phyloP scores from a whole-genome alignment of 306 rosid genomes.

The Cajanus cajan region DNA sequence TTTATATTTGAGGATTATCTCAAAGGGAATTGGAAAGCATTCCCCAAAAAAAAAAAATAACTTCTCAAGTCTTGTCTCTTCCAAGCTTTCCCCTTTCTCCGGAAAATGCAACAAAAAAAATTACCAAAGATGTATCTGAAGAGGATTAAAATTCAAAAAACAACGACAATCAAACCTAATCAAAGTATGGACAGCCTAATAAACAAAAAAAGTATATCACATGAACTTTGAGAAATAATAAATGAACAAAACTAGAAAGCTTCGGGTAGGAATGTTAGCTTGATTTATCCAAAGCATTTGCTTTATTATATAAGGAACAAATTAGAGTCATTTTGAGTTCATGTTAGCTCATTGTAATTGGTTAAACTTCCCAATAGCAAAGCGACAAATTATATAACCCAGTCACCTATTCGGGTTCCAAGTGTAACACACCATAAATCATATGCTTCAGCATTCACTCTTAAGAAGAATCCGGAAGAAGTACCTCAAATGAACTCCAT shows the following conservation, averaged over 20 bases:
- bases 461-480: slow-evolving; percentile 36
- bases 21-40: neutral
- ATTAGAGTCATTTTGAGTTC: slow-evolving; percentile 22
- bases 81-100: neutral
- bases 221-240: neutral
- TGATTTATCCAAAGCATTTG: slow-evolving; percentile 21
- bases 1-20: neutral
- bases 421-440: slow-evolving; percentile 27
- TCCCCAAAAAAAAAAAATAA: neutral
- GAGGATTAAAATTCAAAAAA: neutral
- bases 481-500: slow-evolving; percentile 39
- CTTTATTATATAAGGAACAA: slow-evolving; percentile 27
- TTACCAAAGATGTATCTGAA: neutral
- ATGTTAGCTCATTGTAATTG: slow-evolving; percentile 19
- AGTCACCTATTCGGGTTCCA: slow-evolving; percentile 24
- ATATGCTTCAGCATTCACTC: slow-evolving; percentile 32
- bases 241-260: slow-evolving; percentile 5
- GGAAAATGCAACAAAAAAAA: slow-evolving; percentile 3
- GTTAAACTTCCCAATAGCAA: slow-evolving; percentile 16
- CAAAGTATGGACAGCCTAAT: neutral
- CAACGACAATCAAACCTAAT: neutral
- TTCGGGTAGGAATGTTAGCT: slow-evolving; percentile 5
- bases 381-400: slow-evolving; percentile 18
- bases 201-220: neutral
- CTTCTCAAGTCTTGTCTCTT: neutral